Percentiles rank a stretch among this genome's conserved stretches.
Evolutionary conservation across 352 stramenopile genomes (phyloP).

Genomic region (Thalassiosira mediterranea): DNA sequence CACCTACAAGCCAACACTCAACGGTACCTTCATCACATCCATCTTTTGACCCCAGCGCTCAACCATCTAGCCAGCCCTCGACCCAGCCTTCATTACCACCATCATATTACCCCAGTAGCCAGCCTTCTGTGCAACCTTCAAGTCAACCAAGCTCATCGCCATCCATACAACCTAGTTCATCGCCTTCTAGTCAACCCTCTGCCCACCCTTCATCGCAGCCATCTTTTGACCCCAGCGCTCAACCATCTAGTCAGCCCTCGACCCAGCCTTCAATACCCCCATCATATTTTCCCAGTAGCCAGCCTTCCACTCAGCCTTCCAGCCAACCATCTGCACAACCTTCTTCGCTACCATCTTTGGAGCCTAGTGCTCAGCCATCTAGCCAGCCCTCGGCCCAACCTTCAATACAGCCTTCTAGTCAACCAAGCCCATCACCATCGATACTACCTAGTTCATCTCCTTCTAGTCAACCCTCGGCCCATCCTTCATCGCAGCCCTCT

Average conservation of each 20-base stretch:
- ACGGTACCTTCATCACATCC: no score
- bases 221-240: not conserved
- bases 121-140: no score
- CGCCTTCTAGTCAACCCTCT: no score
- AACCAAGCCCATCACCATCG: no score
- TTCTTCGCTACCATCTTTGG: not conserved
- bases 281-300: not conserved
- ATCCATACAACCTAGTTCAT: no score
- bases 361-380: not conserved
- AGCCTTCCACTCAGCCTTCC: conserved; percentile 1
- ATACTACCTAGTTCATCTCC: no score
- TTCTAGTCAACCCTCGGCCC: no score
- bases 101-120: no score
- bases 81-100: no score
- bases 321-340: not conserved
- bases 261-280: not conserved
- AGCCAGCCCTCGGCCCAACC: not conserved
- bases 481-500: not conserved
- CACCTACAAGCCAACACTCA: no score
- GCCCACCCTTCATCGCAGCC: not conserved
- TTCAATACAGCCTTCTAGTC: conserved; percentile 8
- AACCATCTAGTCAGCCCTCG: not conserved
- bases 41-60: no score
- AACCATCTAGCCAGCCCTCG: no score
- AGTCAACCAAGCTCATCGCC: not conserved